A percentile compares a stretch with the other conserved stretches of the same genome.
phyloP scores from a whole-genome alignment of 139 green algal genomes.

The Yamagishiella unicocca region DNA sequence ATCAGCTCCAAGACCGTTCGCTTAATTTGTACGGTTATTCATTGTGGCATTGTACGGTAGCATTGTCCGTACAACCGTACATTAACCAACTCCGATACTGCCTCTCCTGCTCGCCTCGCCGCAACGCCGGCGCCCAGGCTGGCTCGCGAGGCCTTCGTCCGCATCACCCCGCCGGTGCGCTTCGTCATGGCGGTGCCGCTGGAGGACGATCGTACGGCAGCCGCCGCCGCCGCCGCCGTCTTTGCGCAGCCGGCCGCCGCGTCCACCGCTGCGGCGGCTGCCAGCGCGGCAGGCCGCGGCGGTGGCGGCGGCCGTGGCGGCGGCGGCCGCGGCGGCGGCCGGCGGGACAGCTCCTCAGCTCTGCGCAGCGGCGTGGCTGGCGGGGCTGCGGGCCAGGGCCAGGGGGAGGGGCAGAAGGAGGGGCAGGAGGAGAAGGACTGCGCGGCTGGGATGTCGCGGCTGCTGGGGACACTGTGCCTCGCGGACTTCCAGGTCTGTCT shows the following conservation, averaged over 20 bases:
- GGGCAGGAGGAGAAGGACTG: background rate
- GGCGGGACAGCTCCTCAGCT: background rate
- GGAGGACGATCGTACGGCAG: background rate
- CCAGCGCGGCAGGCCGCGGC: background rate
- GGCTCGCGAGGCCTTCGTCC: conserved; percentile 23
- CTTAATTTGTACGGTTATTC: too few species aligned
- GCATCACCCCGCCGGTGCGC: background rate
- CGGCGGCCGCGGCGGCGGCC: background rate
- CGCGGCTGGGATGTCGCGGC: background rate
- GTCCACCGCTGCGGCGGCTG: background rate
- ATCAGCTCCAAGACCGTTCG: too few species aligned
- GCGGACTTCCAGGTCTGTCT: conserved; percentile 33
- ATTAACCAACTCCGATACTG: too few species aligned
- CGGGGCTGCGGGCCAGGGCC: background rate
- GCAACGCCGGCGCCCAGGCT: too few species aligned
- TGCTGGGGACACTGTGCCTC: conserved; percentile 35
- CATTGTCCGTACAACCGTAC: too few species aligned
- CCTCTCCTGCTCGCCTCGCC: too few species aligned
- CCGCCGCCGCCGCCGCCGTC: background rate
- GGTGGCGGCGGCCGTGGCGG: background rate
- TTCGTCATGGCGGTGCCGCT: conserved; percentile 27
- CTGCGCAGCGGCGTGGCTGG: background rate
- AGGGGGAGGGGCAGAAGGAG: background rate
- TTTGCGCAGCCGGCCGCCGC: background rate
- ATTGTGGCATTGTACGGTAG: too few species aligned